These are phyloP conservation scores for Penicillium thymicola DNA, from an alignment of 2,329 filamentous ascomycete genomes.

Conservation along the genomic window DNA sequence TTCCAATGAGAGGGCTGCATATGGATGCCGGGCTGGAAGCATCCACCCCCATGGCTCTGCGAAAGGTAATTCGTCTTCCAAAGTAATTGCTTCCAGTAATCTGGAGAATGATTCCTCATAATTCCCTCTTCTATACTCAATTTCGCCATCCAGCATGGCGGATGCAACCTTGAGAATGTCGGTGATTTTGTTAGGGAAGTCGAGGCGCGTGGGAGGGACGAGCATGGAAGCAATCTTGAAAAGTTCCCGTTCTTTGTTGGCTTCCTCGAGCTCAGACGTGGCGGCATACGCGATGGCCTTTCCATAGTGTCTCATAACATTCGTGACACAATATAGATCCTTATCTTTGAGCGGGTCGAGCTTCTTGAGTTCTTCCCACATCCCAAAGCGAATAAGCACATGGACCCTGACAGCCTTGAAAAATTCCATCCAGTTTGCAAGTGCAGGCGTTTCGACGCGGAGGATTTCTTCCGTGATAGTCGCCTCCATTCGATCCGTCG, in stretches of 20 bases:
- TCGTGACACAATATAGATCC: slow-evolving; percentile 65
- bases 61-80: slow-evolving; percentile 63
- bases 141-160: slow-evolving; percentile 68
- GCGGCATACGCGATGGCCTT: slow-evolving; percentile 64
- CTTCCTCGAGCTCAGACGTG: slow-evolving; percentile 51
- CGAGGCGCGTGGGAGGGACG: slow-evolving; percentile 59
- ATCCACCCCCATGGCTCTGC: slow-evolving; percentile 77
- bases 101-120: slow-evolving; percentile 57
- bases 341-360: slow-evolving; percentile 56
- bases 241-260: slow-evolving; percentile 48
- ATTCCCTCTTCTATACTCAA: slow-evolving; percentile 63
- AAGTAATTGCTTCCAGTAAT: slow-evolving; percentile 54
- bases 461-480: slow-evolving; percentile 63
- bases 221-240: slow-evolving; percentile 52
- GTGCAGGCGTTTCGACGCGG: slow-evolving; percentile 62
- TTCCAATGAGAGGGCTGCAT: slow-evolving; percentile 65
- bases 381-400: slow-evolving; percentile 67
- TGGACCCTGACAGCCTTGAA: slow-evolving; percentile 67
- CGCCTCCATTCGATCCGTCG: slow-evolving; percentile 56
- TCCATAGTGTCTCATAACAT: slow-evolving; percentile 65
- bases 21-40: slow-evolving; percentile 68
- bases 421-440: slow-evolving; percentile 75
- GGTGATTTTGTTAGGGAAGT: slow-evolving; percentile 64
- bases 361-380: slow-evolving; percentile 64
- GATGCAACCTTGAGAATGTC: slow-evolving; percentile 61